A percentile compares a stretch with the other conserved stretches of the same genome.
Conservation (phyloP, 352 stramenopile genomes). For the Phytophthora pisi region DNA sequence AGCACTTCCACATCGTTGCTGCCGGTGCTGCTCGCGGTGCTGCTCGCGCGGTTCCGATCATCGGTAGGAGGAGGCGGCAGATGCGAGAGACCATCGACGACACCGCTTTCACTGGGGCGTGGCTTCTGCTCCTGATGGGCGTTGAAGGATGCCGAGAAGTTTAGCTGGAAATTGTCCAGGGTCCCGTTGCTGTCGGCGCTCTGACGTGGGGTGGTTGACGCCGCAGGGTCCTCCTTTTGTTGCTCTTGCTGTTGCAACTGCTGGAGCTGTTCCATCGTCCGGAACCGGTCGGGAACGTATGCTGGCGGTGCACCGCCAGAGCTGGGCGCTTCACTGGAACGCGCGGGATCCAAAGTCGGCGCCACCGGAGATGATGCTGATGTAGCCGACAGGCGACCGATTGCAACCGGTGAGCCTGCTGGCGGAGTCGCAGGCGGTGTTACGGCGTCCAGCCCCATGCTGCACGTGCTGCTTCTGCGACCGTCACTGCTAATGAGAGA, state of each 20-base stretch:
- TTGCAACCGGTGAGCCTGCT: slow-evolving; percentile 17
- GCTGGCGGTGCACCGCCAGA: slow-evolving; percentile 5
- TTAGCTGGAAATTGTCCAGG: slow-evolving; percentile 37
- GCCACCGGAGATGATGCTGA: slow-evolving; percentile 26
- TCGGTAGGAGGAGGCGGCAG: slow-evolving; percentile 18
- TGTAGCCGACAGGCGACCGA: slow-evolving; percentile 18
- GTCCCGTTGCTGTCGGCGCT: slow-evolving; percentile 21
- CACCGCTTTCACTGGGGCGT: neutral
- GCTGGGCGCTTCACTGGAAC: slow-evolving; percentile 1
- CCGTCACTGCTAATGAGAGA: slow-evolving; percentile 21
- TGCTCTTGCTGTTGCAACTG: slow-evolving; percentile 13
- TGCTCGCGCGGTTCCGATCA: slow-evolving; percentile 26
- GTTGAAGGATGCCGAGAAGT: slow-evolving; percentile 38
- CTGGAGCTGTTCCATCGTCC: slow-evolving; percentile 22
- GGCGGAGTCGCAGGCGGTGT: slow-evolving; percentile 29
- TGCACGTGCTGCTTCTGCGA: slow-evolving; percentile 33
- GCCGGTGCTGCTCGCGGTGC: slow-evolving; percentile 24
- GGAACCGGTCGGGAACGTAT: slow-evolving; percentile 31
- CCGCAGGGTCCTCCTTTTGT: slow-evolving; percentile 1
- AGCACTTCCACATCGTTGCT: slow-evolving; percentile 33
- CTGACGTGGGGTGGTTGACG: slow-evolving; percentile 22
- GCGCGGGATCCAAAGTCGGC: slow-evolving; percentile 14
- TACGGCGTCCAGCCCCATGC: slow-evolving; percentile 26
- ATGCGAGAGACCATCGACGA: slow-evolving; percentile 8
- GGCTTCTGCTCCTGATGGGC: slow-evolving; percentile 28